These are phyloP conservation scores for Spizellomyces sp. DNA, from an alignment of 192 early-diverging fungal species.

Conservation along the genomic window DNA sequence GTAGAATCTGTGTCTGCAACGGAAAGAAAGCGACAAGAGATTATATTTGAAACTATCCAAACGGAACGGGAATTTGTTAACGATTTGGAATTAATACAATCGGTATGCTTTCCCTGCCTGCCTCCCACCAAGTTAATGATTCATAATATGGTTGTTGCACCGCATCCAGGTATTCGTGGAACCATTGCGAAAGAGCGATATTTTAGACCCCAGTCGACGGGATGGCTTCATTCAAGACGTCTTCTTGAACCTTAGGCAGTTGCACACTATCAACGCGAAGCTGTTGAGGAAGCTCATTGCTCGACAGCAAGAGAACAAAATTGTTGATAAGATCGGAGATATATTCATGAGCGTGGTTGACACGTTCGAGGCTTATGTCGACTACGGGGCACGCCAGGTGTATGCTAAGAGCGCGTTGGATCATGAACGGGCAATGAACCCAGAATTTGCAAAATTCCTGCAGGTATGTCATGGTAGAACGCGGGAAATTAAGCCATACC, in stretches of 20 bases:
- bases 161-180: slow-evolving; percentile 34
- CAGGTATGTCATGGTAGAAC: slow-evolving; percentile 46
- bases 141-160: background rate
- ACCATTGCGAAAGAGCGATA: slow-evolving; percentile 49
- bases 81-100: slow-evolving; percentile 79
- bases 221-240: slow-evolving; percentile 73
- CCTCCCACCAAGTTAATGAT: background rate
- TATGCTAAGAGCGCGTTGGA: slow-evolving; percentile 83
- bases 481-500: background rate
- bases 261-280: slow-evolving; percentile 42
- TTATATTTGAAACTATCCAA: slow-evolving; percentile 89
- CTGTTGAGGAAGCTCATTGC: slow-evolving; percentile 37
- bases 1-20: slow-evolving; percentile 66
- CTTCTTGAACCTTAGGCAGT: slow-evolving; percentile 43
- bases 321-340: slow-evolving; percentile 87
- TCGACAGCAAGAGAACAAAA: slow-evolving; percentile 54
- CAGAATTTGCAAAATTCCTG: slow-evolving; percentile 74
- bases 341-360: slow-evolving; percentile 74
- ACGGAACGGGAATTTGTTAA: slow-evolving; percentile 91
- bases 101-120: slow-evolving; percentile 37
- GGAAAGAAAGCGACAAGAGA: slow-evolving; percentile 90
- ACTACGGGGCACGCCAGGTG: slow-evolving; percentile 85
- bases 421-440: slow-evolving; percentile 71
- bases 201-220: slow-evolving; percentile 64
- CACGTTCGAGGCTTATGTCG: slow-evolving; percentile 76